These are phyloP conservation scores for Hydnum rufescens DNA, from an alignment of 768 basidiomycete genomes.

Conservation along the genomic window DNA sequence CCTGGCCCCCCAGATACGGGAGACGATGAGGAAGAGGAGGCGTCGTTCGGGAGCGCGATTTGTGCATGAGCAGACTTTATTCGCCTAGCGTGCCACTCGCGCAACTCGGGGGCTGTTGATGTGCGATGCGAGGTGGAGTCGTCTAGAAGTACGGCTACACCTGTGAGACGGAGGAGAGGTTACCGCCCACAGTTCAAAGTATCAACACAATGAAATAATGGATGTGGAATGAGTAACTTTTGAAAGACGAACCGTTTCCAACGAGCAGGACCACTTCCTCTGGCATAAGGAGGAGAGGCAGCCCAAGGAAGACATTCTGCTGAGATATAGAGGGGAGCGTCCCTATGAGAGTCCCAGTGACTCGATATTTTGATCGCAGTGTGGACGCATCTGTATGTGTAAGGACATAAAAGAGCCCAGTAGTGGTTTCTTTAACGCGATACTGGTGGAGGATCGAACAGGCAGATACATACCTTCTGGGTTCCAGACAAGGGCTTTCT, in stretches of 20 bases:
- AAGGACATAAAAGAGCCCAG: neutral
- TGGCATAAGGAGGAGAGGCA: constrained; percentile 73
- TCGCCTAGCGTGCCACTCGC: no score
- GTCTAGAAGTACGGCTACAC: no score
- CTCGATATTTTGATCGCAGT: constrained; percentile 57
- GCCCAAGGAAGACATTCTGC: constrained; percentile 88
- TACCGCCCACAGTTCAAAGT: no score
- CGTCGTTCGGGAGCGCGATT: no score
- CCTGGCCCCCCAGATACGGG: no score
- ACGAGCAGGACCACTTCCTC: constrained; percentile 86
- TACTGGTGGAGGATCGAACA: neutral
- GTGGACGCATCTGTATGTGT: constrained; percentile 44
- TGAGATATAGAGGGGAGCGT: constrained; percentile 89
- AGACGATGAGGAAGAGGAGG: no score
- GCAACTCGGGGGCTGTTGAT: no score
- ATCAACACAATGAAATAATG: neutral
- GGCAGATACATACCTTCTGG: constrained; percentile 37
- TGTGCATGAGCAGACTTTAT: no score
- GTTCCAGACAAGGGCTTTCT: constrained; percentile 77
- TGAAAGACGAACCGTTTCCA: constrained; percentile 31
- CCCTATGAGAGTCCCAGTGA: constrained; percentile 73
- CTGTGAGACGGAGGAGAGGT: no score
- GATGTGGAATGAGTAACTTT: neutral
- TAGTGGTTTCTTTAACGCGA: neutral
- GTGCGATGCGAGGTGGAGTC: no score